phyloP scores from a whole-genome alignment of 2,329 filamentous ascomycete genomes.

The Leptodontidium sp. region DNA sequence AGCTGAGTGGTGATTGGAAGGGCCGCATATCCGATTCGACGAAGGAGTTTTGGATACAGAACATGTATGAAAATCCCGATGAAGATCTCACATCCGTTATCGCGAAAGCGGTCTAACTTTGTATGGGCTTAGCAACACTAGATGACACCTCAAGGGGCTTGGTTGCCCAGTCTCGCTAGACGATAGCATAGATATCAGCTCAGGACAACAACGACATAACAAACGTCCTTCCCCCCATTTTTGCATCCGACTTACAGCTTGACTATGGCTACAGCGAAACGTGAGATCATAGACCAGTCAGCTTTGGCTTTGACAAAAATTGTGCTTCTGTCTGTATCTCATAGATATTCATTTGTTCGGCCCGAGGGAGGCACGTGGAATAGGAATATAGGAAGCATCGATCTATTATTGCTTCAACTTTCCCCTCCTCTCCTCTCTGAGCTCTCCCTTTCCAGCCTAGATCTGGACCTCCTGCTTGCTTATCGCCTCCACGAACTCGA shows the following conservation, averaged over 20 bases:
- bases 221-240: background rate
- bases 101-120: background rate
- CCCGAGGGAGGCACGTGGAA: background rate
- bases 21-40: constrained; percentile 2
- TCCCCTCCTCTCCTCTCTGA: background rate
- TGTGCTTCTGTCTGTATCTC: background rate
- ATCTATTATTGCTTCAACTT: background rate
- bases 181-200: constrained; percentile 12
- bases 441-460: background rate
- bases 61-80: background rate
- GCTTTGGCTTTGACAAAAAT: background rate
- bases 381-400: background rate
- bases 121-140: background rate
- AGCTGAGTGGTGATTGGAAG: background rate
- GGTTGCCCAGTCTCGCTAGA: constrained; percentile 2
- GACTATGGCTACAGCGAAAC: background rate
- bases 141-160: background rate
- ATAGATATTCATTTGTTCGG: background rate
- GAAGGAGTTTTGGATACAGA: background rate
- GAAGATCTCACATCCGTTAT: background rate
- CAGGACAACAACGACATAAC: background rate
- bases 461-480: background rate
- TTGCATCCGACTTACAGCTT: background rate
- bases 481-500: background rate
- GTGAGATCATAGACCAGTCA: background rate